Conservation (phyloP, 768 basidiomycete genomes). For the Trametes elegans region DNA sequence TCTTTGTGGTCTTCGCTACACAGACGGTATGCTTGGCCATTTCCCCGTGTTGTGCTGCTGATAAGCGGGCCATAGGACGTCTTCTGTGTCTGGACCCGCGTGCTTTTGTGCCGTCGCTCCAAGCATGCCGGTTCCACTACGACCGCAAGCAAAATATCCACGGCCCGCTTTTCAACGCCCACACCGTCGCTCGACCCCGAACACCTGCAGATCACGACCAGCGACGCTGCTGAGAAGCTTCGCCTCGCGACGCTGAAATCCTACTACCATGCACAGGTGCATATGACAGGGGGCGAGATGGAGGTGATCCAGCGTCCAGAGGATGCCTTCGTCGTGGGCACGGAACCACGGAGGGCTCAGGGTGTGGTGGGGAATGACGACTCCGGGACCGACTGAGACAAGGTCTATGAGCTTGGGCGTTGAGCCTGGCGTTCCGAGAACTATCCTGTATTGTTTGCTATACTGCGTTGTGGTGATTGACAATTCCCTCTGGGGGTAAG, state of each 20-base stretch:
- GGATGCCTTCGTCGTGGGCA: constrained; percentile 22
- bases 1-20: constrained; percentile 27
- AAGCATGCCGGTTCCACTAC: not conserved
- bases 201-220: constrained; percentile 10
- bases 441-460: no score
- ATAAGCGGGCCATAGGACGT: constrained; percentile 22
- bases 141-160: not conserved
- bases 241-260: constrained; percentile 19
- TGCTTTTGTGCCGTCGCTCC: constrained; percentile 12
- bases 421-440: no score
- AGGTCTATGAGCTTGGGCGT: no score
- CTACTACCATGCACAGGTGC: constrained; percentile 19
- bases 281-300: constrained; percentile 11
- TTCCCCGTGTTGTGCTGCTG: not conserved
- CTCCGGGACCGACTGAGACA: not conserved
- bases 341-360: constrained; percentile 3
- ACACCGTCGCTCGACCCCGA: constrained; percentile 16
- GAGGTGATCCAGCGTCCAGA: constrained; percentile 27
- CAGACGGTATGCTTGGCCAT: constrained; percentile 19
- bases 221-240: constrained; percentile 17
- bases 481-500: no score
- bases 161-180: constrained; percentile 3
- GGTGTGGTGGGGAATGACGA: not conserved
- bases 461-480: no score
- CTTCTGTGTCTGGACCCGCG: constrained; percentile 20